phyloP scores from a whole-genome alignment of 805 yeast species.

The Candida sphagnicola region DNA sequence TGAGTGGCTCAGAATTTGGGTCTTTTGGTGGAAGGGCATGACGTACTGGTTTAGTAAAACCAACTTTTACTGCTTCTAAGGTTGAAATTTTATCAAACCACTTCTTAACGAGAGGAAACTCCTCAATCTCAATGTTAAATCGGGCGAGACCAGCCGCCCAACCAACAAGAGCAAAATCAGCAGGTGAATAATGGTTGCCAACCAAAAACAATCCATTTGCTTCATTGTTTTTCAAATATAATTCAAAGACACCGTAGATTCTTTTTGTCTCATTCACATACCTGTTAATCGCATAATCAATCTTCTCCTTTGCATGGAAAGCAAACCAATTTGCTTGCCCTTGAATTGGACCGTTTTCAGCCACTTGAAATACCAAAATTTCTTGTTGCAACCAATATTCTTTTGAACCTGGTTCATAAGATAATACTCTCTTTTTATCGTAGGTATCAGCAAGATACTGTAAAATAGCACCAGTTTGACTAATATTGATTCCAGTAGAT shows the following conservation, averaged over 20 bases:
- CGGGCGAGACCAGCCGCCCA: constrained; percentile 32
- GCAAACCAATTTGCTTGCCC: constrained; percentile 56
- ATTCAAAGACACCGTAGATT: constrained; percentile 52
- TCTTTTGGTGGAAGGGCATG: not conserved
- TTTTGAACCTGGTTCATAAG: constrained; percentile 31
- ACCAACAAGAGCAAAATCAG: constrained; percentile 50
- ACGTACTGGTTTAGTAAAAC: constrained; percentile 9
- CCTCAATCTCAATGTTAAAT: constrained; percentile 26
- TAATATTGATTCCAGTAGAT: constrained; percentile 42
- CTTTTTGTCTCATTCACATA: constrained; percentile 49
- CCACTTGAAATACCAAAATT: constrained; percentile 54
- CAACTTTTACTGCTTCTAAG: constrained; percentile 31
- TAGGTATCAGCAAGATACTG: constrained; percentile 56
- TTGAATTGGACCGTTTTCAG: constrained; percentile 51
- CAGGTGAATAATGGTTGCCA: constrained; percentile 55
- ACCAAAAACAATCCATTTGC: constrained; percentile 48
- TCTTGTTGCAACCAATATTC: constrained; percentile 52
- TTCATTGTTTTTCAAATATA: constrained; percentile 42
- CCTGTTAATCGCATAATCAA: constrained; percentile 52
- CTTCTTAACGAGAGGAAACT: constrained; percentile 36
- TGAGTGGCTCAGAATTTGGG: not conserved
- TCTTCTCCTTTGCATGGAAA: constrained; percentile 43
- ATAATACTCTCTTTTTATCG: constrained; percentile 49
- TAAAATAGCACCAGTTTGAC: constrained; percentile 62
- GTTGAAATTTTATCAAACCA: constrained; percentile 36